A percentile compares a stretch with the other conserved stretches of the same genome.
Evolutionary conservation across 1,284 basidiomycete species (phyloP).

Genomic region (Ustilago curta): DNA sequence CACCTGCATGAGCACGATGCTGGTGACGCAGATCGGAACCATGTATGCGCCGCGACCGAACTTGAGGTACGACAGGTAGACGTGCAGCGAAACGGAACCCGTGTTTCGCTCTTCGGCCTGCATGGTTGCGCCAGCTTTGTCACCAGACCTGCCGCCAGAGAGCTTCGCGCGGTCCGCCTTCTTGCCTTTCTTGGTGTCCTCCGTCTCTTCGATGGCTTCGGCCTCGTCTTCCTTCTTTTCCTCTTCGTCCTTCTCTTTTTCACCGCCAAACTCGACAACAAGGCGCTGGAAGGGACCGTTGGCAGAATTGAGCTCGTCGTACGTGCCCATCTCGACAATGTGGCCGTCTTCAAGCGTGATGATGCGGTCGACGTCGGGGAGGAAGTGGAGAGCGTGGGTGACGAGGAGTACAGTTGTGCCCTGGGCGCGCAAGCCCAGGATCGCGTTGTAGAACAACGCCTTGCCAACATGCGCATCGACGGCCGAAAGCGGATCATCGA

Average conservation of each 20-base stretch:
- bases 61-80: conserved; percentile 78
- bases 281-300: conserved; percentile 74
- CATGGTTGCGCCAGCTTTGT: conserved; percentile 57
- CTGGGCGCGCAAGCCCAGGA: conserved; percentile 52
- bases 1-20: conserved; percentile 77
- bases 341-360: conserved; percentile 80
- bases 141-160: conserved; percentile 35
- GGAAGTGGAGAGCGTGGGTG: conserved; percentile 71
- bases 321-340: conserved; percentile 77
- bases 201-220: conserved; percentile 40
- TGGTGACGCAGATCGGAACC: conserved; percentile 74
- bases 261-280: conserved; percentile 70
- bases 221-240: conserved; percentile 55
- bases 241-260: conserved; percentile 56
- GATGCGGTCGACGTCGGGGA: conserved; percentile 76
- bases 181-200: conserved; percentile 40
- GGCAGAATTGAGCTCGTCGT: conserved; percentile 74
- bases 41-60: conserved; percentile 77
- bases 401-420: conserved; percentile 67
- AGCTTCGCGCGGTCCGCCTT: conserved; percentile 31
- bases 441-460: conserved; percentile 66
- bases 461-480: conserved; percentile 69
- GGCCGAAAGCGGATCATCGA: conserved; percentile 82
- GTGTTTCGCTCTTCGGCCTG: conserved; percentile 67
- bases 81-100: conserved; percentile 69